Evolutionary conservation across 2,329 filamentous ascomycete genomes (phyloP), one percentile per base, ranked within the genome.

Genomic region (Cercospora citrullina): DNA sequence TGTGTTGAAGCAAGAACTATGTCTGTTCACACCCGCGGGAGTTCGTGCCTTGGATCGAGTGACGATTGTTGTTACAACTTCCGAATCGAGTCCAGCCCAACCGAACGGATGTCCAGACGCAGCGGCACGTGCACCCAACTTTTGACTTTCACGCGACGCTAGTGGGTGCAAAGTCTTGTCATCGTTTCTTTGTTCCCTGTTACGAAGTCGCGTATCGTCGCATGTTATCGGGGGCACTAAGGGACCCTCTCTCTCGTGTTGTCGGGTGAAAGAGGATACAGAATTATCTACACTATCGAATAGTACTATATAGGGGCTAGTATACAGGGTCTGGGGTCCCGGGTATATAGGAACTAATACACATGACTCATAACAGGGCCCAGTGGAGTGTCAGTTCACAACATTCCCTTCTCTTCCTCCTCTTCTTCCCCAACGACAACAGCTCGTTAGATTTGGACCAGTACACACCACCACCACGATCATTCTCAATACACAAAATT

Each of bases 391-490:
- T n/a, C n/a, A n/a, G n/a, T n/a, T n/a, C n/a, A n/a, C n/a, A n/a
- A n/a, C n/a, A n/a, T n/a, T n/a, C n/a, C 55, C 30, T 66, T 36
- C 60, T 26, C 55, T 36, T 53, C 28, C 39, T 58, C 14, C 36
- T 51, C 63, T 42, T 65, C 65, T 60, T 68, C 42, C 51, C 26
- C 68, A 63, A 70, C 68, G 67, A 72, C 70, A 63, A 53, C 66
- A 36, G 63, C 65, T 66, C 64, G 61, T 65, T 68, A 64, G 10
- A 30, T 21, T 45, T 16, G 36, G n/a, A 68, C 31, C 48, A 62
- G 21, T 31, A 65, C 33, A 65, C 59, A 60, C 21, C 39, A 48
- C 57, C 57, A 53, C 68, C 30, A 53, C 51, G 36, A 30, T 53
- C 28, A 36, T 31, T 39, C 21, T 31, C n/a, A 23, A 51, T 28